phyloP scores from a whole-genome alignment of 1,284 basidiomycete species.

The Ceratobasidium sp. region DNA sequence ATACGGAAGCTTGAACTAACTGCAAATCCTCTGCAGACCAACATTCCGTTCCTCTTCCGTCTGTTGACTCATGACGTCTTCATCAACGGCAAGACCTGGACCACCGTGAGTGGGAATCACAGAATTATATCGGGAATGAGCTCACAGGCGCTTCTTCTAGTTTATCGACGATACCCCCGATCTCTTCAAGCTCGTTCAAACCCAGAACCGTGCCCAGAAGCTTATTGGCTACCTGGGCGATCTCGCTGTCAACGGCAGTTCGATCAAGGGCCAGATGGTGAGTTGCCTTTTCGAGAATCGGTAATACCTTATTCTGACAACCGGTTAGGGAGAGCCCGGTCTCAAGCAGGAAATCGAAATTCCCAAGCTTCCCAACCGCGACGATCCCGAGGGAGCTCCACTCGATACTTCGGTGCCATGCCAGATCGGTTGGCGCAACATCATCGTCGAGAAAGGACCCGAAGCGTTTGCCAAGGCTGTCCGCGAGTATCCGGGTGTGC shows the following conservation, averaged over 20 bases:
- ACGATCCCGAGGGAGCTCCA: constrained; percentile 71
- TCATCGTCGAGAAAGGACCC: constrained; percentile 96
- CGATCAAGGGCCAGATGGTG: constrained; percentile 86
- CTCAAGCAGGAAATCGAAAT: constrained; percentile 88
- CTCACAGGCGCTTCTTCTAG: constrained; percentile 52
- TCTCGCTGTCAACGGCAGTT: constrained; percentile 96
- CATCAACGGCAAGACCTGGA: constrained; percentile 97
- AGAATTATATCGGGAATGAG: constrained; percentile 14
- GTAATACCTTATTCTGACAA: constrained; percentile 19
- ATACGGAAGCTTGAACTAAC: background rate
- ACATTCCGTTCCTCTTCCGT: constrained; percentile 99
- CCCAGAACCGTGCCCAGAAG: constrained; percentile 98
- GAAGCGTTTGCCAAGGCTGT: constrained; percentile 99
- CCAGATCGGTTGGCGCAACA: constrained; percentile 94
- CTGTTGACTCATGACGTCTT: constrained; percentile 98
- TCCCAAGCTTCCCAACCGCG: constrained; percentile 79
- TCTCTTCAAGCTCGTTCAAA: constrained; percentile 97
- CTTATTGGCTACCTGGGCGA: constrained; percentile 96
- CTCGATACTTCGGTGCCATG: constrained; percentile 85
- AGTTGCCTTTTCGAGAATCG: constrained; percentile 40
- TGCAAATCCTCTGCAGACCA: constrained; percentile 70
- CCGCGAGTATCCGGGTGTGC: constrained; percentile 90
- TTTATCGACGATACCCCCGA: constrained; percentile 99
- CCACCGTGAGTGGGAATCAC: constrained; percentile 66
- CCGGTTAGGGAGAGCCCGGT: constrained; percentile 82